Conservation (phyloP, 2,329 filamentous ascomycete genomes). For the Paracoccidioides brasiliensis region DNA sequence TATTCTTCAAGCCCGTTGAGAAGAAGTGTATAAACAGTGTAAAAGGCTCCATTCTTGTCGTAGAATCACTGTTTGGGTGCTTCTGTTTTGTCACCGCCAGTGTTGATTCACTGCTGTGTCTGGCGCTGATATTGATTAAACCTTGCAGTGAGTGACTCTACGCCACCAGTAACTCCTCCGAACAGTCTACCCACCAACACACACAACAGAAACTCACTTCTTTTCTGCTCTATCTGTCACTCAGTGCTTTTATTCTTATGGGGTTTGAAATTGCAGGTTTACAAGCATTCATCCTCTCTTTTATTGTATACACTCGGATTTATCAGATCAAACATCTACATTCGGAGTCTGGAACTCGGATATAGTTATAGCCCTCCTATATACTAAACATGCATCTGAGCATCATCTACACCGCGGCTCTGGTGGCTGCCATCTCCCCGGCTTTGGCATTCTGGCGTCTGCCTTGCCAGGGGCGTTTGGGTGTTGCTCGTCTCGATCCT, state of each 20-base stretch:
- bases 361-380: background rate
- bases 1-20: background rate
- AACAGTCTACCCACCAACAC: background rate
- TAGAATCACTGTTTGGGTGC: background rate
- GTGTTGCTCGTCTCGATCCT: conserved; percentile 63
- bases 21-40: background rate
- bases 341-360: background rate
- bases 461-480: conserved; percentile 61
- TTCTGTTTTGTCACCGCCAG: background rate
- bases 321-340: background rate
- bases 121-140: background rate
- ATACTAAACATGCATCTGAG: conserved; percentile 5
- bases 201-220: no score
- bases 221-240: background rate
- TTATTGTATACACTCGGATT: background rate
- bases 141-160: background rate
- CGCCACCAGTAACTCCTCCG: background rate
- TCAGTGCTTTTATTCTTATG: background rate
- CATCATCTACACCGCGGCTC: conserved; percentile 3
- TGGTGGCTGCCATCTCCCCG: conserved; percentile 5
- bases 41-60: background rate
- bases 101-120: background rate
- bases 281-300: background rate
- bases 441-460: conserved; percentile 70
- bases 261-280: background rate